Evolutionary conservation across 2,329 filamentous ascomycete genomes (phyloP).

Genomic region (Cercospora beticola): DNA sequence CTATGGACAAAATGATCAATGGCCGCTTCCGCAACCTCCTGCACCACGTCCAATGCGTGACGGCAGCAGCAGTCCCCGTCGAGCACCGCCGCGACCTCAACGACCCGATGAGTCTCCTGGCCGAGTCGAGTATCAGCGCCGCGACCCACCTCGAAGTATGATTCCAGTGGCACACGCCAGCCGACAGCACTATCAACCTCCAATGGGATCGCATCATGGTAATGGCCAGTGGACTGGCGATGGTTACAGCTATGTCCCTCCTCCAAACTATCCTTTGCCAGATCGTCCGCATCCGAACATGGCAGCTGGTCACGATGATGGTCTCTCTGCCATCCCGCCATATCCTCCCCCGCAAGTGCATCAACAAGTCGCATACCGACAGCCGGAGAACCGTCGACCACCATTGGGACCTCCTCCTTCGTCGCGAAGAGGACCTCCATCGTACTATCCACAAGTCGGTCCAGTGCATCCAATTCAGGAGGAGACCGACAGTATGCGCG

Average conservation of each 20-base stretch:
- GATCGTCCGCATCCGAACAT: conserved; percentile 20
- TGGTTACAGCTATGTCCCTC: conserved; percentile 29
- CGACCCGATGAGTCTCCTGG: conserved; percentile 28
- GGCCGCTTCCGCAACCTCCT: conserved; percentile 28
- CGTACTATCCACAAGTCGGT: conserved; percentile 50
- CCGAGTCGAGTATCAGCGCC: conserved; percentile 18
- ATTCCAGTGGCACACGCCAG: conserved; percentile 21
- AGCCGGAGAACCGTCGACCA: conserved; percentile 39
- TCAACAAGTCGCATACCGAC: conserved; percentile 34
- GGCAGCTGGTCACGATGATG: neutral
- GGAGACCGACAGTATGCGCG: conserved; percentile 45
- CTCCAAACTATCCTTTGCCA: conserved; percentile 23
- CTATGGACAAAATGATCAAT: conserved; percentile 27
- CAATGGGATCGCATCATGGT: conserved; percentile 31
- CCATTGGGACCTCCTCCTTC: conserved; percentile 52
- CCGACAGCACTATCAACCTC: conserved; percentile 22
- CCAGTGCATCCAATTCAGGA: conserved; percentile 52
- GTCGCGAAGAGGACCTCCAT: conserved; percentile 48
- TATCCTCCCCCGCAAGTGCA: conserved; percentile 25
- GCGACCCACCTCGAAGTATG: conserved; percentile 22
- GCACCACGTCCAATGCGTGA: conserved; percentile 10
- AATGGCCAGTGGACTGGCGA: conserved; percentile 35
- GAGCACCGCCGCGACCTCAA: conserved; percentile 31
- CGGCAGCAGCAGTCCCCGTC: conserved; percentile 16
- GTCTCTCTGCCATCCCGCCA: conserved; percentile 16